Base-by-base conservation (phyloP, 495 filamentous ascomycete species). In the Sporormia fimetaria region DNA sequence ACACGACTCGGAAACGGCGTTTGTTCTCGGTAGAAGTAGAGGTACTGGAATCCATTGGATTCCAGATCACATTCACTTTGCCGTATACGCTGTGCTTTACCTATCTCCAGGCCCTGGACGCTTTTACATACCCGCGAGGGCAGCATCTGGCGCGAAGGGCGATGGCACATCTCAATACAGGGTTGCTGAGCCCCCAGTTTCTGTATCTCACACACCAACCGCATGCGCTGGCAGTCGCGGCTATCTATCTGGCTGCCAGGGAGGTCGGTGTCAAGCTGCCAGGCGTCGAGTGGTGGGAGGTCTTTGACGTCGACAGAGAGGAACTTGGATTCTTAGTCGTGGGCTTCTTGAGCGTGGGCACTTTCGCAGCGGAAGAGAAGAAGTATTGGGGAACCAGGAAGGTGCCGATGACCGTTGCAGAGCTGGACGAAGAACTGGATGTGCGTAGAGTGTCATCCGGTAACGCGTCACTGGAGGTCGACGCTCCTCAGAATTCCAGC, bases 241-340 rank as follows among this genome's bases (percentile, higher is more conserved):
- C 87, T 3, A 78, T 93, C 12, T 98, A 96, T 57, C 72, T 87
- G 12, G 83, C 87, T 6, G 78, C 85, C n/a, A 72, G 81, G 17
- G 87, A 96, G 40, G 57, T 75, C 2, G 77, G 69, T 0, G 71
- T 80, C 21, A 84, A 81, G 57, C 67, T 96, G 60, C 81, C 88
- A 2, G 78, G 78, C 34, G 68, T 65, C 17, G 79, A 84, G 35
- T 98, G 90, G 90, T 98, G 90, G 90, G 87, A 92, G 62, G 82
- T 95, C 0, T 96, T 98, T 60, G 90, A 98, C 64, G 83, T 87
- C n/a, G 88, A 95, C 34, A 69, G 92, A 15, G 90, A 98, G 68
- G 87, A 94, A 58, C 65, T 96, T 33, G 90, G 90, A 3, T 96
- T 96, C 52, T 54, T 98, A 49, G 88, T 93, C 9, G 83, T 94